Percentiles rank a stretch among this genome's conserved stretches.
Conservation (phyloP, 1,284 basidiomycete genomes). For the Ustilago nuda region DNA sequence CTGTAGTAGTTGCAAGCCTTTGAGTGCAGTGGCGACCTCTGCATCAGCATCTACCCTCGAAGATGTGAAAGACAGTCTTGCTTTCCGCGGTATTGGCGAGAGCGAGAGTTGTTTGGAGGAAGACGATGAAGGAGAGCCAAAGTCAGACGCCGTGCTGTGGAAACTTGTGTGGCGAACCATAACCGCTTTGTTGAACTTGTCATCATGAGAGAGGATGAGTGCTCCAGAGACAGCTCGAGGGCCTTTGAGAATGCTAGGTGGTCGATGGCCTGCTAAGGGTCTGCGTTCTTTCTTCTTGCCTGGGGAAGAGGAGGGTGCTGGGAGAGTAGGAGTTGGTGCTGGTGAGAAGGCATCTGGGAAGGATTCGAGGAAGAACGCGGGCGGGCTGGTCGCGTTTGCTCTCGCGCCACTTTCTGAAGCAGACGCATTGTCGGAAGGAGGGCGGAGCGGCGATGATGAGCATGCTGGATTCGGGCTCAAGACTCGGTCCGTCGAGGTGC, state of each 20-base stretch:
- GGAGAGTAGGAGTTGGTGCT: neutral
- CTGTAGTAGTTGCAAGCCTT: conserved; percentile 18
- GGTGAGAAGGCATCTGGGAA: conserved; percentile 36
- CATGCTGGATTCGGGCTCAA: neutral
- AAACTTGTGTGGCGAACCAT: conserved; percentile 21
- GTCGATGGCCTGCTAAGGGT: conserved; percentile 13
- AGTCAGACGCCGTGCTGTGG: conserved; percentile 19
- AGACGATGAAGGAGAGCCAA: conserved; percentile 25
- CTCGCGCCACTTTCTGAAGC: neutral
- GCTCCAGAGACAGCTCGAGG: conserved; percentile 31
- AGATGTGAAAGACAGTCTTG: neutral
- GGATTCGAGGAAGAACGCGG: conserved; percentile 53
- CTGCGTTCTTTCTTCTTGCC: conserved; percentile 14
- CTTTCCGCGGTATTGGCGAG: conserved; percentile 7
- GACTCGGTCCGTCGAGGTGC: neutral
- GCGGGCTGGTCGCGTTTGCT: conserved; percentile 19
- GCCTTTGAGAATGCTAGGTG: conserved; percentile 25
- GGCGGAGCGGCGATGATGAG: neutral
- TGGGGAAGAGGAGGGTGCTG: neutral
- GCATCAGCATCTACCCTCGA: neutral
- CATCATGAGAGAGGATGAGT: conserved; percentile 22
- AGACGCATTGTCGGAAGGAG: neutral
- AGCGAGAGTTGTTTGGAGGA: conserved; percentile 30
- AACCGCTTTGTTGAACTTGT: conserved; percentile 17
- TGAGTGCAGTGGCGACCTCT: neutral